A percentile compares a stretch with the other conserved stretches of the same genome.
These are phyloP conservation scores for Puccinia hordei DNA, from an alignment of 1,284 basidiomycete genomes.

Conservation along the genomic window DNA sequence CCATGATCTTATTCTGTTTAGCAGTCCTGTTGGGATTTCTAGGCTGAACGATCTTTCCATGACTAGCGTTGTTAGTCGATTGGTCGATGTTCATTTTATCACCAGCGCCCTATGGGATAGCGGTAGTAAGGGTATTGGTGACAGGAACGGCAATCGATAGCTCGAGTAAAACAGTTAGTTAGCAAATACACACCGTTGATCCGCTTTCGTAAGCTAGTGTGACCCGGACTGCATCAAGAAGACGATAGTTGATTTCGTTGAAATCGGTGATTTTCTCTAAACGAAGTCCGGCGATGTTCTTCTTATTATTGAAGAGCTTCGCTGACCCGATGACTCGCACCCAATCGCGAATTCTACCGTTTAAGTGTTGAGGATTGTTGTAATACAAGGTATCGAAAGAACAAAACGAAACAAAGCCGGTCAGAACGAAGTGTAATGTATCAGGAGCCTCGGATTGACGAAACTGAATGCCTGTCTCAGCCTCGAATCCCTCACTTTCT, in stretches of 20 bases:
- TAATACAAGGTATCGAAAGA: conserved; percentile 20
- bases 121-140: neutral
- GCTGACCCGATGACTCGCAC: conserved; percentile 82
- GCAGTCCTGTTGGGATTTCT: conserved; percentile 66
- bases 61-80: conserved; percentile 1
- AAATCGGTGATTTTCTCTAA: conserved; percentile 72
- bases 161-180: conserved; percentile 18
- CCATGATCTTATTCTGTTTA: conserved; percentile 69
- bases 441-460: neutral
- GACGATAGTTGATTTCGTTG: conserved; percentile 82
- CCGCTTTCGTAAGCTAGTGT: conserved; percentile 62
- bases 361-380: neutral
- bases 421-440: neutral
- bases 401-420: conserved; percentile 46
- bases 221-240: conserved; percentile 66
- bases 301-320: conserved; percentile 80
- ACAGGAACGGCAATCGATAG: neutral
- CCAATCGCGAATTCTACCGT: conserved; percentile 68
- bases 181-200: conserved; percentile 60
- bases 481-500: conserved; percentile 65
- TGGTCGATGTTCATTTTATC: conserved; percentile 17
- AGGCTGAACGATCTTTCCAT: conserved; percentile 54
- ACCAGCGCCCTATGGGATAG: neutral
- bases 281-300: conserved; percentile 75
- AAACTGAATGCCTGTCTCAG: conserved; percentile 58